These are phyloP conservation scores for Crithidia bombi DNA, from an alignment of 208 protist genomes.

Conservation along the genomic window DNA sequence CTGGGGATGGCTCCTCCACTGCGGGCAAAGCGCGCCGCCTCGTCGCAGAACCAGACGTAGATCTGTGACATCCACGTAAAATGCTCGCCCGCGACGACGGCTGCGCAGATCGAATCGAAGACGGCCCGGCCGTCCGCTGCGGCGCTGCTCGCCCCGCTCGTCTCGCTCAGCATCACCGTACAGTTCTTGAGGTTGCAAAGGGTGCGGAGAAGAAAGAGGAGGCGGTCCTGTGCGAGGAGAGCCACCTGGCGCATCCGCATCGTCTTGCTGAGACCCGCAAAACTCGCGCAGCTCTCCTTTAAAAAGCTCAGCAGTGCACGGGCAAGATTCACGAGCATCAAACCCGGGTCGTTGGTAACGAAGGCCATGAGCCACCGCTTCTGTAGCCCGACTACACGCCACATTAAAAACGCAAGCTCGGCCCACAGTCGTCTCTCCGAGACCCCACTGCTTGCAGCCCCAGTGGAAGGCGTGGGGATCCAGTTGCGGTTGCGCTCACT, in stretches of 20 bases:
- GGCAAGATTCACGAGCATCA: constrained; percentile 38
- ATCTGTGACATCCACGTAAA: constrained; percentile 55
- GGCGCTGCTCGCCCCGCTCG: constrained; percentile 13
- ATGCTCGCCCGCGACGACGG: constrained; percentile 36
- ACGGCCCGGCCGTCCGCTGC: constrained; percentile 1
- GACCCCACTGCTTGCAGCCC: constrained; percentile 1
- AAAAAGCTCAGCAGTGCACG: constrained; percentile 58
- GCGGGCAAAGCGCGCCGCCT: constrained; percentile 34
- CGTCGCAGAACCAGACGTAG: constrained; percentile 62
- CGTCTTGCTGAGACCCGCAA: constrained; percentile 14
- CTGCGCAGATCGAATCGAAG: constrained; percentile 35
- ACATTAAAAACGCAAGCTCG: constrained; percentile 67
- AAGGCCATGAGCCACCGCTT: constrained; percentile 64
- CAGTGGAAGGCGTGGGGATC: background rate
- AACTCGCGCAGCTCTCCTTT: constrained; percentile 28
- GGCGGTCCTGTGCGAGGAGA: constrained; percentile 42
- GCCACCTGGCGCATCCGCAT: constrained; percentile 38
- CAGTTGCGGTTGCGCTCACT: background rate
- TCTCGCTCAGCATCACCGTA: constrained; percentile 47
- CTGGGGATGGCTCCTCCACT: constrained; percentile 32
- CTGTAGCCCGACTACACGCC: constrained; percentile 58
- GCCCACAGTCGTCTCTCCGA: constrained; percentile 64
- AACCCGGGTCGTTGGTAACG: constrained; percentile 41
- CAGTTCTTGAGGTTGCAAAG: constrained; percentile 60
- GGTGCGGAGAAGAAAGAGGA: constrained; percentile 60